These are phyloP conservation scores for Cubamyces lactineus DNA, from an alignment of 768 basidiomycete genomes.

Conservation along the genomic window DNA sequence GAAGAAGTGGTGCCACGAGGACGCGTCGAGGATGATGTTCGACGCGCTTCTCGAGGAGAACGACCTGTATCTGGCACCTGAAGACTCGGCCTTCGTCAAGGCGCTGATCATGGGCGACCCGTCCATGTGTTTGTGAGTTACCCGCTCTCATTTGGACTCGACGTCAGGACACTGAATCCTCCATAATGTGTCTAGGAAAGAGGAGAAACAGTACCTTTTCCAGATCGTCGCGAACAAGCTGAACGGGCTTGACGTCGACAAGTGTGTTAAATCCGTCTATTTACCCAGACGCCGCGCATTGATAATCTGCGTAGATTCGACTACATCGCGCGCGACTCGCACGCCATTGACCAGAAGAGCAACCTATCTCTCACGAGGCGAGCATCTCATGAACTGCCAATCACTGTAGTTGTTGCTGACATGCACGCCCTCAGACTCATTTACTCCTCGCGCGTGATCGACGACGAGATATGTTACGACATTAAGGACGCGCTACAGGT, in stretches of 20 bases:
- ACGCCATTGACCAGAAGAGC: conserved; percentile 67
- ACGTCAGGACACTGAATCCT: background rate
- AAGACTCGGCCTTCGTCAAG: conserved; percentile 67
- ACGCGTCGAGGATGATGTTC: conserved; percentile 84
- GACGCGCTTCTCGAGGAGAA: conserved; percentile 66
- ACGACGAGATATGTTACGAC: conserved; percentile 76
- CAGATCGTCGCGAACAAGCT: conserved; percentile 83
- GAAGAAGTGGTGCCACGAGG: conserved; percentile 71
- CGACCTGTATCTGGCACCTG: conserved; percentile 47
- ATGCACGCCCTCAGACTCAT: conserved; percentile 54
- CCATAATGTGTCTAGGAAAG: conserved; percentile 4
- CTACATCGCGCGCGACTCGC: conserved; percentile 77
- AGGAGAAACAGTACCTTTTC: conserved; percentile 74
- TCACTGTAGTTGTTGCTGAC: background rate
- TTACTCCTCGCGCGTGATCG: conserved; percentile 72
- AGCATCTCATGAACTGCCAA: background rate
- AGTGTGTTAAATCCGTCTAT: conserved; percentile 45
- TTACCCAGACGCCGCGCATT: background rate
- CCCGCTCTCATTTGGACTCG: background rate
- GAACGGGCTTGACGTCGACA: conserved; percentile 88
- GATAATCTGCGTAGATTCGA: conserved; percentile 58
- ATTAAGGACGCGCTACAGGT: conserved; percentile 82
- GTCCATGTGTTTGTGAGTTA: conserved; percentile 52
- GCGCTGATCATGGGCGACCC: conserved; percentile 75
- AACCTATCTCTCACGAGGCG: conserved; percentile 53